These are phyloP conservation scores for Chenopodium album DNA, from an alignment of 148 eudicot genomes.

Conservation along the genomic window DNA sequence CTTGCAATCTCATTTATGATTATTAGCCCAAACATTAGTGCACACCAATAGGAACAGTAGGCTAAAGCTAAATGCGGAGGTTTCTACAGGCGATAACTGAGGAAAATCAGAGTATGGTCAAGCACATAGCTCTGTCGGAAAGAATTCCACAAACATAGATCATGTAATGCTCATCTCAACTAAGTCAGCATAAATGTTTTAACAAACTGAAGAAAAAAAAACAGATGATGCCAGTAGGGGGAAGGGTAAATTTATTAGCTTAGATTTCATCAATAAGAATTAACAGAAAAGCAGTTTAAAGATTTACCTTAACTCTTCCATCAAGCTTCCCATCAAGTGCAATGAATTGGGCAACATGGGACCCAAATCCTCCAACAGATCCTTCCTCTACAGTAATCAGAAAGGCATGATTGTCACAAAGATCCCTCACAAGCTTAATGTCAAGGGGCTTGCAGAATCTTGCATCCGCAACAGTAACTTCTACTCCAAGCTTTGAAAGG, in stretches of 20 bases:
- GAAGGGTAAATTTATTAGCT: background rate
- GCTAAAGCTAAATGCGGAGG: background rate
- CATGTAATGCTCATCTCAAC: background rate
- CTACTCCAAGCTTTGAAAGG: conserved; percentile 71
- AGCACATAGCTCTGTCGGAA: background rate
- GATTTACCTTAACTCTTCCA: conserved; percentile 70
- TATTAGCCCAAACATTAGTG: background rate
- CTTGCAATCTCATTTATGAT: background rate
- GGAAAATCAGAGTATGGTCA: background rate
- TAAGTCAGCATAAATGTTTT: too few relatives aligned
- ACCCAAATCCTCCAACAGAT: conserved; percentile 87
- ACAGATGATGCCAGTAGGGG: too few relatives aligned
- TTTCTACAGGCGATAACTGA: background rate
- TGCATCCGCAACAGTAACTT: conserved; percentile 94
- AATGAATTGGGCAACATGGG: conserved; percentile 86
- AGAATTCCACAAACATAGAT: background rate
- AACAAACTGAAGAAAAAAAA: too few relatives aligned
- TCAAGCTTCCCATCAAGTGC: conserved; percentile 89
- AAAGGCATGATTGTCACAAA: conserved; percentile 74
- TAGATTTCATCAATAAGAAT: background rate
- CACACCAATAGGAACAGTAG: background rate
- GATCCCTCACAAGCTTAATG: conserved; percentile 61
- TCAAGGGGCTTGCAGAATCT: conserved; percentile 97
- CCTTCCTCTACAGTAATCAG: conserved; percentile 92
- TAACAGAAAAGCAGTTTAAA: conserved; percentile 1